Evolutionary conservation across 2,329 filamentous ascomycete species (phyloP).

Genomic region (Phaeosphaeria sp.): DNA sequence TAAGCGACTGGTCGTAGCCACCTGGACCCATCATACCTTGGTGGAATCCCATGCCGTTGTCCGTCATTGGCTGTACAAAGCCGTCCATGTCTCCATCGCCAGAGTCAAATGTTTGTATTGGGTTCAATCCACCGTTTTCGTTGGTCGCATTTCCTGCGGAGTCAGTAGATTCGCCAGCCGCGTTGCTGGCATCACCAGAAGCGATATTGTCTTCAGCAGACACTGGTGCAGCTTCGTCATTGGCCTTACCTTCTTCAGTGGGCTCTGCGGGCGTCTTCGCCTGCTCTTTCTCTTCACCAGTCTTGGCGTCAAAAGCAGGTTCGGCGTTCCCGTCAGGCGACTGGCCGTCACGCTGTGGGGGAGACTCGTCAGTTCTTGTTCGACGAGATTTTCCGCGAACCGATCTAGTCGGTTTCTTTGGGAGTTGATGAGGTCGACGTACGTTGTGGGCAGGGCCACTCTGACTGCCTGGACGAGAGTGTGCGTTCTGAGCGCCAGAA

Average conservation of each 20-base stretch:
- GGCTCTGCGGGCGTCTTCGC: slow-evolving; percentile 27
- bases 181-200: slow-evolving; percentile 12
- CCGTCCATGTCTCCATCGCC: slow-evolving; percentile 28
- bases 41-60: slow-evolving; percentile 34
- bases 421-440: slow-evolving; percentile 38
- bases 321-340: slow-evolving; percentile 38
- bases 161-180: slow-evolving; percentile 22
- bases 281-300: slow-evolving; percentile 39
- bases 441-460: slow-evolving; percentile 39
- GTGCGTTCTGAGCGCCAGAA: slow-evolving; percentile 31
- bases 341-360: slow-evolving; percentile 39
- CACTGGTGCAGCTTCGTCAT: slow-evolving; percentile 12
- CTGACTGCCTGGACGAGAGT: slow-evolving; percentile 41
- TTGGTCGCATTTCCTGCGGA: slow-evolving; percentile 23
- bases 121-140: slow-evolving; percentile 33
- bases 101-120: slow-evolving; percentile 45
- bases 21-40: slow-evolving; percentile 52
- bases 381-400: slow-evolving; percentile 11
- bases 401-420: slow-evolving; percentile 15
- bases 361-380: slow-evolving; percentile 34
- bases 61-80: slow-evolving; percentile 39
- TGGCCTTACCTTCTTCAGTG: slow-evolving; percentile 41
- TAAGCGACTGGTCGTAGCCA: slow-evolving; percentile 63
- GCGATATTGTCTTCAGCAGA: slow-evolving; percentile 10
- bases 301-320: slow-evolving; percentile 42